These are phyloP conservation scores for Nicotiana paniculata DNA, from an alignment of 257 asterid species.

Conservation along the genomic window DNA sequence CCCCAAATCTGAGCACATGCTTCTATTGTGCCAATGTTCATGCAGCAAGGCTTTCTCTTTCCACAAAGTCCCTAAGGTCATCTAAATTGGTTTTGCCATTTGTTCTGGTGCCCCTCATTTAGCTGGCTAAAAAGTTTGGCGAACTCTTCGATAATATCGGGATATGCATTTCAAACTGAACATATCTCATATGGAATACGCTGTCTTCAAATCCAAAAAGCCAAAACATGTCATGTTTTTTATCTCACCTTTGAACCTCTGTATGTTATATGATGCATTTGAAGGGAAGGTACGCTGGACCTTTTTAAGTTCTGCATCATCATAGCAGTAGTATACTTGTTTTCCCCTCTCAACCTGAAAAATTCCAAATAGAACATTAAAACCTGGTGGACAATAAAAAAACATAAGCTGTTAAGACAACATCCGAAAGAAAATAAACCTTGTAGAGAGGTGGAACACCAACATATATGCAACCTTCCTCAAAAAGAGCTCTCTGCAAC, in stretches of 20 bases:
- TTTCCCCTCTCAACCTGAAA: slow-evolving; percentile 92
- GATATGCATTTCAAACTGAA: background rate
- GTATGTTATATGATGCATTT: slow-evolving; percentile 91
- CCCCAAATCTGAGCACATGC: background rate
- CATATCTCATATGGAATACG: background rate
- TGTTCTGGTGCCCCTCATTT: background rate
- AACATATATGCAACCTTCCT: slow-evolving; percentile 90
- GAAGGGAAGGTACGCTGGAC: slow-evolving; percentile 69
- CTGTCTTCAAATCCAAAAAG: background rate
- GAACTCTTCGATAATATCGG: background rate
- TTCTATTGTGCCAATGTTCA: background rate
- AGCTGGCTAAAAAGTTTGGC: background rate
- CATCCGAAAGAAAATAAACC: slow-evolving; percentile 36
- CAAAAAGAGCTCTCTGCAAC: slow-evolving; percentile 86
- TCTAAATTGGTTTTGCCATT: background rate
- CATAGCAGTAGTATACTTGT: slow-evolving; percentile 75
- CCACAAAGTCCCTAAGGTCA: background rate
- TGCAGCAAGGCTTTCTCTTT: background rate
- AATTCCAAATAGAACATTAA: slow-evolving; percentile 12
- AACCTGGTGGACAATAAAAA: background rate
- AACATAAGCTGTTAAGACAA: background rate
- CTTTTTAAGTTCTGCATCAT: slow-evolving; percentile 66
- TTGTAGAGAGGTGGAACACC: slow-evolving; percentile 97
- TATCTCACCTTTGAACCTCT: slow-evolving; percentile 87
- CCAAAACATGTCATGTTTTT: background rate